Evolutionary conservation across 2,329 filamentous ascomycete species (phyloP), one percentile per base, ranked within the genome.

Genomic region (Phoma herbarum): DNA sequence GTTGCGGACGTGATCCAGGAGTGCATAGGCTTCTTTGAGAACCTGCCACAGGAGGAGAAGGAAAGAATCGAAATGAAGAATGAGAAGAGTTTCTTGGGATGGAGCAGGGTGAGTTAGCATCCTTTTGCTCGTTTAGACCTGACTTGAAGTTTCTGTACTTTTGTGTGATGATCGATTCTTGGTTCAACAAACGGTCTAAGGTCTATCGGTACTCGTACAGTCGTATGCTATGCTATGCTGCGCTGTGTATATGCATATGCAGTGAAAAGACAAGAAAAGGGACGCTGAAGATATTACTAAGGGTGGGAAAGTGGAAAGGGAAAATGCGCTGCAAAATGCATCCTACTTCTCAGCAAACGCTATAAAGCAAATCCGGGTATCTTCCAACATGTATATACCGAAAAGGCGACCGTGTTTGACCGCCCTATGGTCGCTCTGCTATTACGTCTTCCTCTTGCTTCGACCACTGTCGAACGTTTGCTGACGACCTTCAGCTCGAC

Each of bases 1-100:
- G 87, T 90, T 66, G 71, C 85, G 23, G 77, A 84, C 61, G 90
- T 94, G 25, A 87, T 92, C 52, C 70, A 78, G 2, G 84, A 92
- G 69, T 91, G 90, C 43, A 86, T 85, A 52, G 81, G 79, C 0
- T 95, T 96, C 77, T 96, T 96, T 69, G 73, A 77, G 43, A 86
- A 91, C 59, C 83, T 96, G 55, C 89, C 91, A 1, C 73, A 81
- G 60, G 87, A 89, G 65, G 91, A 95, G 77, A 96, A 96, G 86
- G 87, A 85, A 57, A 72, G 57, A 41, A 82, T 83, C 52, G 81
- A 83, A 67, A 83, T 83, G 81, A 82, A 81, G 78, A 81, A 82
- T 57, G 62, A 79, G 64, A 75, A 72, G 64, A 81, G 78, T 50
- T 83, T 82, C 64, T 57, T 83, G 57, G 81, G 81, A 0, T 82